Evolutionary conservation across 2,329 filamentous ascomycete genomes (phyloP).

Genomic region (Ophiostoma sp.): DNA sequence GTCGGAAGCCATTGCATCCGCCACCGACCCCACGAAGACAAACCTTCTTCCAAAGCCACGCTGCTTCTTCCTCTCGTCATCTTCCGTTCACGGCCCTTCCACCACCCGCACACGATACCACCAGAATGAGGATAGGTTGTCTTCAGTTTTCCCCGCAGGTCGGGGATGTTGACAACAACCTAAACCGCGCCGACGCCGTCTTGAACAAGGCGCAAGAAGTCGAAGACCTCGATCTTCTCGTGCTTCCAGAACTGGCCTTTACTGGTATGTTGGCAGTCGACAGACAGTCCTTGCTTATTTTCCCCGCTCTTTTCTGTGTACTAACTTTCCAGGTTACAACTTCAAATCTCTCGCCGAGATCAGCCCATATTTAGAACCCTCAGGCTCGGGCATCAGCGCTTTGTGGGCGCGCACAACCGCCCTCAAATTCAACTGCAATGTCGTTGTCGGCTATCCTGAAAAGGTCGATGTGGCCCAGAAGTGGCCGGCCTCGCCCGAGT

Average conservation of each 20-base stretch:
- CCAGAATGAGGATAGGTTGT: constrained; percentile 44
- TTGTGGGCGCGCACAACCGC: constrained; percentile 71
- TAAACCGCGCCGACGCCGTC: constrained; percentile 66
- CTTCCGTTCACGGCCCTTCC: too few species aligned
- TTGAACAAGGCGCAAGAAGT: constrained; percentile 53
- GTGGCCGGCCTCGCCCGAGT: constrained; percentile 55
- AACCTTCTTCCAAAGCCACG: too few species aligned
- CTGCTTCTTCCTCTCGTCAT: too few species aligned
- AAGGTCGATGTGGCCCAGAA: constrained; percentile 53
- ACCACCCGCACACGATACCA: not conserved
- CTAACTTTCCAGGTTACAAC: constrained; percentile 64
- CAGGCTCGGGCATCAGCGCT: constrained; percentile 64
- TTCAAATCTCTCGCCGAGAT: constrained; percentile 71
- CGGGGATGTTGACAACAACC: constrained; percentile 69
- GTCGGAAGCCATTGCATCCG: too few species aligned
- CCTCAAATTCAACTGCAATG: constrained; percentile 64
- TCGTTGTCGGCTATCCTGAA: constrained; percentile 75
- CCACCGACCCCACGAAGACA: too few species aligned
- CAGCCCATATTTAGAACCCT: constrained; percentile 65
- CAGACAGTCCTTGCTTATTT: not conserved
- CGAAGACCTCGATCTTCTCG: constrained; percentile 68
- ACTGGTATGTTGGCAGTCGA: constrained; percentile 56
- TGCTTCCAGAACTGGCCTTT: constrained; percentile 76
- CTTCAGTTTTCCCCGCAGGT: constrained; percentile 72
- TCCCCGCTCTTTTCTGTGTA: not conserved